Base-by-base conservation (phyloP, 306 rosid genomes). In the Fagus crenata region DNA sequence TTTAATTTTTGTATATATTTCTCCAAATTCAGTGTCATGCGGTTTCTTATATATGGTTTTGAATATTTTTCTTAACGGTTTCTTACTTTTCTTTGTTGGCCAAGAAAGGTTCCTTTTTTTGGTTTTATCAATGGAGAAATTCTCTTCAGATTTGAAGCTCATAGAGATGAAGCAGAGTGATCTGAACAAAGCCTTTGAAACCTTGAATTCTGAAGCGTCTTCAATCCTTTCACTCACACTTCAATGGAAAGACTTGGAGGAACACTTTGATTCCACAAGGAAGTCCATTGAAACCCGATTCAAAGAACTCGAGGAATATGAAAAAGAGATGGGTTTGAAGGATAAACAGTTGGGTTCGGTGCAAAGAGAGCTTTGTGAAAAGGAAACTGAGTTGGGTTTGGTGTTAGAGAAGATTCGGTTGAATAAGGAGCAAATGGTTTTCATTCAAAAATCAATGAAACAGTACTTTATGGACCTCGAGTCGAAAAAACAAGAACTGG, bases 151-250 rank as follows among this genome's bases (percentile, higher is more conserved):
- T 22, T 22, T 22, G 0, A 22, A 22, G 28, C 28, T 22, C 28
- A 22, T 22, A 22, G 28, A 22, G 28, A 22, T 22, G 28, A 22
- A 22, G 28, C 28, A 22, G 28, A 22, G 28, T 22, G 28, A 0
- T 40, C 71, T 86, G n/a, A 40, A 41, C 55, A 75, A 77, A 61
- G 71, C 82, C 0, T 85, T 67, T 49, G 81, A 87, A 1, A 75
- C 67, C 65, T 56, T 89, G 17, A 77, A 79, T 35, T 71, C 76
- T 3, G 81, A 78, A 58, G 77, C 93, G 61, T 67, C 83, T 7
- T 61, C 81, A 1, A 18, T 86, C 22, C 43, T 77, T 35, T 18
- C 68, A 42, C 67, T 86, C 32, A 67, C 80, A n/a, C 69, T 82
- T 1, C 85, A 85, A 22, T 22, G 28, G 28, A 22, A 22, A 22